These are phyloP conservation scores for Rhododendron griersonianum DNA, from an alignment of 148 eudicot species.

Conservation along the genomic window DNA sequence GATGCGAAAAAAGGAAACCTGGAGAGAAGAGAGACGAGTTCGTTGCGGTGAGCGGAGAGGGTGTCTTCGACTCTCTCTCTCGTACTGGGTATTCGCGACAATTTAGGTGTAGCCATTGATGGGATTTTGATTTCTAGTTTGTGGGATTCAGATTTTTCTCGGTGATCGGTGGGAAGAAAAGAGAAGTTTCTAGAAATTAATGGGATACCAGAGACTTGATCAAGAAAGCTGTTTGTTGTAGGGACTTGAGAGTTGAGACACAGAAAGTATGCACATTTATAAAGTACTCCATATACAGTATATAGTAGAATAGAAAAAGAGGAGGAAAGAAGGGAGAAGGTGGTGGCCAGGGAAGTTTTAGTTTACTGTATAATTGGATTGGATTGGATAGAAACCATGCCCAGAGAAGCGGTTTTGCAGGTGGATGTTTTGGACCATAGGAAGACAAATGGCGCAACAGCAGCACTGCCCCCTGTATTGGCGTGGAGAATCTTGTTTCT, in stretches of 20 bases:
- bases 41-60: conserved; percentile 78
- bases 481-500: too few species aligned
- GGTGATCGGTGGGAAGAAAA: background rate
- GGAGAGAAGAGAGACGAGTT: conserved; percentile 85
- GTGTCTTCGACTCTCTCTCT: conserved; percentile 87
- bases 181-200: background rate
- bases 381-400: background rate
- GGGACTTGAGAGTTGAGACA: background rate
- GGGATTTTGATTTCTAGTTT: background rate
- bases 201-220: background rate
- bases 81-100: conserved; percentile 45
- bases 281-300: background rate
- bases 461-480: background rate
- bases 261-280: background rate
- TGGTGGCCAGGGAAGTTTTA: background rate
- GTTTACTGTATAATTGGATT: background rate
- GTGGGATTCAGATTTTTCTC: background rate
- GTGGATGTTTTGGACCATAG: background rate
- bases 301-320: background rate
- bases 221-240: background rate
- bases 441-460: background rate
- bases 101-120: conserved; percentile 42
- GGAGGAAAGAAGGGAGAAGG: background rate
- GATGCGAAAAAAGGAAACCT: conserved; percentile 33
- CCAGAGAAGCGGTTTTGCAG: background rate